Conservation (phyloP, 1,284 basidiomycete species). For the Tilletia setariae region DNA sequence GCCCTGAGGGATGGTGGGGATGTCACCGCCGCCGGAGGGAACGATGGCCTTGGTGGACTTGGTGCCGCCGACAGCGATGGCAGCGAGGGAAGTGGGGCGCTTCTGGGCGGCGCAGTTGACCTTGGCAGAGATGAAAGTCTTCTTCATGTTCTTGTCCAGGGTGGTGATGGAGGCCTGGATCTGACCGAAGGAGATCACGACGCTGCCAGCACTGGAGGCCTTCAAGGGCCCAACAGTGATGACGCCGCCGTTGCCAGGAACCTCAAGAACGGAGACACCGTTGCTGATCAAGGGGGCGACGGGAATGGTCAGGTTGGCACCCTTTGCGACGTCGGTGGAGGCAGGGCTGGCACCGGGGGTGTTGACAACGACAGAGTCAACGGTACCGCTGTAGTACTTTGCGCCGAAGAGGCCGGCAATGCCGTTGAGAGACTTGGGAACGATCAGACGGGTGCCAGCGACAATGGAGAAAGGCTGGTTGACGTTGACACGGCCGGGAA, state of each 20-base stretch:
- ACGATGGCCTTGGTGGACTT: constrained; percentile 6
- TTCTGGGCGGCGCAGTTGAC: constrained; percentile 9
- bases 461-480: constrained; percentile 14
- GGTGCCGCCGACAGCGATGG: constrained; percentile 8
- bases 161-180: constrained; percentile 5
- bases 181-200: constrained; percentile 12
- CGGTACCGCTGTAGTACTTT: constrained; percentile 10
- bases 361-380: constrained; percentile 15
- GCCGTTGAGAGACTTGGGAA: neutral
- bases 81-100: constrained; percentile 5
- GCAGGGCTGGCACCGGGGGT: constrained; percentile 9
- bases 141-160: constrained; percentile 7
- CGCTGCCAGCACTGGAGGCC: neutral
- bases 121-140: constrained; percentile 1
- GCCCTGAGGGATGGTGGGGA: constrained; percentile 11
- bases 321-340: constrained; percentile 11
- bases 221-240: neutral
- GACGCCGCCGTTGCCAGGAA: neutral
- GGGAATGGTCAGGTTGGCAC: neutral
- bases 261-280: constrained; percentile 12
- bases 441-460: constrained; percentile 6
- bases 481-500: constrained; percentile 10
- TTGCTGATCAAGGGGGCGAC: neutral
- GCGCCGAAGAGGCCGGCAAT: constrained; percentile 10
- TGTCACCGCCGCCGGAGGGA: neutral